Evolutionary conservation across 495 filamentous ascomycete genomes (phyloP).

Genomic region (Aspergillus asperescens): DNA sequence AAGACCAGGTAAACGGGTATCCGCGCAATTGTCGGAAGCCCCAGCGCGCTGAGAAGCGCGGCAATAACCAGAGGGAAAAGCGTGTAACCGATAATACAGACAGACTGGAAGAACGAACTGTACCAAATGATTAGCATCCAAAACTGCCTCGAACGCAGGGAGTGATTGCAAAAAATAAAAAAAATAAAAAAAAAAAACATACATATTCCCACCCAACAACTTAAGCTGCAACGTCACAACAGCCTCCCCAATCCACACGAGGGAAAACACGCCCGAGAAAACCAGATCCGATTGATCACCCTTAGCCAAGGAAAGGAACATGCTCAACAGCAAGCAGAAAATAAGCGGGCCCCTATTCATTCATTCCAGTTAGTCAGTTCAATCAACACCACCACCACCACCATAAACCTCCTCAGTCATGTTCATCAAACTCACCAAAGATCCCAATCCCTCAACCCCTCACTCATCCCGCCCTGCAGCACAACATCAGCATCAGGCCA

Average conservation of each 20-base stretch:
- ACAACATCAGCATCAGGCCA: slow-evolving; percentile 69
- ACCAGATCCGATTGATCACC: slow-evolving; percentile 76
- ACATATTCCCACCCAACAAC: slow-evolving; percentile 96
- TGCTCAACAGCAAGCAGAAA: slow-evolving; percentile 82
- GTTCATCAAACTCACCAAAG: slow-evolving; percentile 58
- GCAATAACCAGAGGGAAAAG: slow-evolving; percentile 98
- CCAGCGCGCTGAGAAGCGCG: slow-evolving; percentile 76
- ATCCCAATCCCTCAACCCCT: slow-evolving; percentile 91
- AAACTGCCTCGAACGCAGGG: background rate
- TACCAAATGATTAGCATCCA: slow-evolving; percentile 18
- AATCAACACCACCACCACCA: background rate
- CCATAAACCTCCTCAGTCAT: background rate
- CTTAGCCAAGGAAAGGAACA: slow-evolving; percentile 76
- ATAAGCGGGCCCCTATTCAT: slow-evolving; percentile 70
- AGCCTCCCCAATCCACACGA: slow-evolving; percentile 95
- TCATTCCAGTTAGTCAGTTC: background rate
- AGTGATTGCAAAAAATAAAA: background rate
- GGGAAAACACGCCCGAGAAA: slow-evolving; percentile 92
- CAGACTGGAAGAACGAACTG: slow-evolving; percentile 94
- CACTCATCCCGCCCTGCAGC: slow-evolving; percentile 74
- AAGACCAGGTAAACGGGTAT: slow-evolving; percentile 87
- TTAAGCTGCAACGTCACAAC: slow-evolving; percentile 99
- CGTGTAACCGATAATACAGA: slow-evolving; percentile 98
- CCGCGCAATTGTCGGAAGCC: slow-evolving; percentile 67
- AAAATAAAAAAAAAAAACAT: slow-evolving; percentile 31